Base-by-base conservation (phyloP, 1,284 basidiomycete species). In the Apiotrichum gamsii region DNA sequence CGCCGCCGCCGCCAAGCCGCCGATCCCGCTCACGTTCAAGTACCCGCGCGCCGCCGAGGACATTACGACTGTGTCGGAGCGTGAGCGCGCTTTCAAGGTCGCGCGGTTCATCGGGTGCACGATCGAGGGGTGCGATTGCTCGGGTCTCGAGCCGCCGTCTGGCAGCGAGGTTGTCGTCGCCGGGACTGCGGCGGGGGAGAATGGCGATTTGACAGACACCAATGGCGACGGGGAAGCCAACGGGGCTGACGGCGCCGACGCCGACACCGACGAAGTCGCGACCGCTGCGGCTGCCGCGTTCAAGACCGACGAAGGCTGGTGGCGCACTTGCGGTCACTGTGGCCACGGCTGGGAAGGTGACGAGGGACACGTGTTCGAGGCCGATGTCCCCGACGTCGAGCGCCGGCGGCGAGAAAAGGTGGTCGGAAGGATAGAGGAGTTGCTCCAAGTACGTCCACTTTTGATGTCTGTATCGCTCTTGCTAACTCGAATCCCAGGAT, bases 371-470 rank as follows among this genome's bases (percentile, higher is more conserved):
- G 77, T 79, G 49, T 67, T 71, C 16, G 34, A 67, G 3, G 49
- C 46, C 8, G 62, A 64, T 13, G 62, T 72, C 13, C 58, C 57
- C 8, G 54, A 60, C 11, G 61, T 61, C 23, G 75, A 76, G 57
- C 51, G 60, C 39, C 59, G 54, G 25, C 78, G 90, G 34, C 78
- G 86, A 65, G 81, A 78, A 38, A 83, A 82, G 56, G 82, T 89
- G 8, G 90, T 88, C 3, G 79, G 87, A 44, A 78, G 87, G 43
- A 77, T 93, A 43, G 90, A 95, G 65, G 87, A 91, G 70, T 68
- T 89, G 43, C 74, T 93, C 34, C 80, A 90, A 79, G 89, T 88
- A 75, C 59, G 73, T 65, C 35, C 14, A 15, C 10, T 14, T 14
- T 8, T 23, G 24, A 19, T 40, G 39, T n/a, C n/a, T 24, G 35